A percentile compares a stretch with the other conserved stretches of the same genome.
Evolutionary conservation across 805 yeast species (phyloP).

Genomic region (Starmerella apis): DNA sequence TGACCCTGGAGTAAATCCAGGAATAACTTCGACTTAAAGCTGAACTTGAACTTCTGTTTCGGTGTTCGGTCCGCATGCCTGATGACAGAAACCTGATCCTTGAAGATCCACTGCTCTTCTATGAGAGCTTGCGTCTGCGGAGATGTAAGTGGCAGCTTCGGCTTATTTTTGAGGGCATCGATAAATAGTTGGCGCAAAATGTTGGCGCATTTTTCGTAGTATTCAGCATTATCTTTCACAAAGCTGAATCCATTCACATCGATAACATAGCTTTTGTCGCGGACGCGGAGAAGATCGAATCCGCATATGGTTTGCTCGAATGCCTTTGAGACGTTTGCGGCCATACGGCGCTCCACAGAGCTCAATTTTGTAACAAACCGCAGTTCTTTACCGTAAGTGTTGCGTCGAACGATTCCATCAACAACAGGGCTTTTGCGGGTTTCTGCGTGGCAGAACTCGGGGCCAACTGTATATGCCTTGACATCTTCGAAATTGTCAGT

Average conservation of each 20-base stretch:
- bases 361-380: constrained; percentile 76
- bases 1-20: constrained; percentile 84
- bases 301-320: constrained; percentile 96
- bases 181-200: constrained; percentile 67
- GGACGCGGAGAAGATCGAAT: constrained; percentile 81
- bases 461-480: constrained; percentile 95
- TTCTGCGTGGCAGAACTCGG: constrained; percentile 88
- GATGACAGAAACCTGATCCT: constrained; percentile 81
- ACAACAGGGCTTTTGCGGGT: constrained; percentile 97
- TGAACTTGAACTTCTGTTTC: constrained; percentile 91
- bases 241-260: constrained; percentile 98
- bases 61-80: constrained; percentile 99
- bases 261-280: constrained; percentile 81
- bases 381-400: constrained; percentile 94
- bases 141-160: constrained; percentile 11
- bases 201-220: constrained; percentile 73
- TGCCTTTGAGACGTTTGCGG: constrained; percentile 57
- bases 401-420: constrained; percentile 96
- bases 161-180: constrained; percentile 42
- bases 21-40: constrained; percentile 79
- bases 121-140: constrained; percentile 8
- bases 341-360: constrained; percentile 68
- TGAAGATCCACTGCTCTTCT: constrained; percentile 86
- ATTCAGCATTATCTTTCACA: constrained; percentile 80
- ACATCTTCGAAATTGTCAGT: constrained; percentile 98